Evolutionary conservation across 305 asterid genomes (phyloP).

Genomic region (Andrographis paniculata): DNA sequence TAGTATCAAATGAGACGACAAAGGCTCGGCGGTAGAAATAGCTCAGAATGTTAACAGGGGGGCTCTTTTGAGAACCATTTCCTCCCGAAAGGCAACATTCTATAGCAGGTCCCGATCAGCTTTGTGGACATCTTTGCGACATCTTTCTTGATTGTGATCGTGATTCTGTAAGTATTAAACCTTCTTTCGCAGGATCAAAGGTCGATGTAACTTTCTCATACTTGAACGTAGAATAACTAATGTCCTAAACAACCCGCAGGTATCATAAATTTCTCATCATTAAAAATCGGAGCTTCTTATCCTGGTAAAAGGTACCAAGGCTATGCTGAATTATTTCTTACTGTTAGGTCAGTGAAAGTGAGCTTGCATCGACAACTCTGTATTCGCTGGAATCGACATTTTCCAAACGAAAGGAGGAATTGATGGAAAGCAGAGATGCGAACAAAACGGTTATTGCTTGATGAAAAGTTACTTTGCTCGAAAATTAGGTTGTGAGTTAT

Average conservation of each 20-base stretch:
- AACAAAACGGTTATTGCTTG: constrained; percentile 74
- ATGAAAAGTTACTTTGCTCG: constrained; percentile 52
- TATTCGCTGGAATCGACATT: constrained; percentile 68
- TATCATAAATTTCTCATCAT: constrained; percentile 2
- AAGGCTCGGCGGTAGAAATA: constrained; percentile 88
- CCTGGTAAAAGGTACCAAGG: background rate
- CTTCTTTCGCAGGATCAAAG: background rate
- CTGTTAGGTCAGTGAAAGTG: constrained; percentile 38
- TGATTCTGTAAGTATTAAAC: constrained; percentile 57
- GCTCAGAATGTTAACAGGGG: constrained; percentile 84
- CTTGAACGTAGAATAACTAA: background rate
- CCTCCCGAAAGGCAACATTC: constrained; percentile 77
- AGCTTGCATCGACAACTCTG: constrained; percentile 56
- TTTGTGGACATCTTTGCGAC: constrained; percentile 75
- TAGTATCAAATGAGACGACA: constrained; percentile 87
- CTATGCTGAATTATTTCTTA: constrained; percentile 7
- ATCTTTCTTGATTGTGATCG: constrained; percentile 83
- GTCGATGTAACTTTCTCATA: background rate
- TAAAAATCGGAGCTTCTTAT: background rate
- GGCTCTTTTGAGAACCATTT: constrained; percentile 57
- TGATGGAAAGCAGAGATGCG: constrained; percentile 33
- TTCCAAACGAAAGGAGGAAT: constrained; percentile 47
- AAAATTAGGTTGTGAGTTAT: constrained; percentile 92
- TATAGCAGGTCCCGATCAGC: constrained; percentile 80
- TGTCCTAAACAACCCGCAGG: constrained; percentile 33